These are phyloP conservation scores for Pseudozyma sp. DNA, from an alignment of 1,284 basidiomycete species.

Conservation along the genomic window DNA sequence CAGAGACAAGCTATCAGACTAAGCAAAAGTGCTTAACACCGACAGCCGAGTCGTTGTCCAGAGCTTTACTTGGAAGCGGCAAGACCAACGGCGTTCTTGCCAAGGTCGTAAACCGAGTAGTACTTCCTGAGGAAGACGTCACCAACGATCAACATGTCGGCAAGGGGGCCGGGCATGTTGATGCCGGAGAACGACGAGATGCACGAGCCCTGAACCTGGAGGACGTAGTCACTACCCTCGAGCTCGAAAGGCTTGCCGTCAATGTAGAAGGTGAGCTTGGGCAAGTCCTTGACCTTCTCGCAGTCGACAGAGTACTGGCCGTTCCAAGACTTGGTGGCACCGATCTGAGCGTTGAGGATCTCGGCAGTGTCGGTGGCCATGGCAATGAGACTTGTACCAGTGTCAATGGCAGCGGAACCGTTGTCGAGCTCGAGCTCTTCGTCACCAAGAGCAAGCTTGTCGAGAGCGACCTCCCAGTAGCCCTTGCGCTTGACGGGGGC, in stretches of 20 bases:
- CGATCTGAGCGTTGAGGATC: conserved; percentile 91
- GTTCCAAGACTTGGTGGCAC: conserved; percentile 66
- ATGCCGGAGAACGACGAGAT: conserved; percentile 93
- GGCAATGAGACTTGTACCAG: conserved; percentile 88
- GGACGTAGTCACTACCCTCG: conserved; percentile 86
- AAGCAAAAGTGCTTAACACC: not conserved
- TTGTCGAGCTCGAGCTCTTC: conserved; percentile 83
- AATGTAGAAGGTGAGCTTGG: conserved; percentile 82
- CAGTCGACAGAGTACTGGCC: conserved; percentile 78
- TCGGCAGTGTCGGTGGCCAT: conserved; percentile 94
- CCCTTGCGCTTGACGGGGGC: conserved; percentile 94
- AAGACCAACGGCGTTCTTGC: conserved; percentile 85
- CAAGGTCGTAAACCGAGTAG: conserved; percentile 94
- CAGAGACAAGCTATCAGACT: not conserved
- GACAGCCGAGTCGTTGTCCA: not conserved
- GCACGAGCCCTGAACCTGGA: conserved; percentile 89
- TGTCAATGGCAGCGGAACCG: conserved; percentile 81
- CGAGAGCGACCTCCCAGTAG: conserved; percentile 80
- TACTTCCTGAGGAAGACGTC: conserved; percentile 75
- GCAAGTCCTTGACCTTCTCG: conserved; percentile 81
- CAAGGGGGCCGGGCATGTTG: conserved; percentile 89
- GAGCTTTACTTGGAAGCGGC: conserved; percentile 72
- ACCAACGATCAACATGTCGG: conserved; percentile 93
- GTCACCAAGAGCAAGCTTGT: conserved; percentile 73
- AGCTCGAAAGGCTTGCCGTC: conserved; percentile 76